A percentile compares a stretch with the other conserved stretches of the same genome.
Conservation (phyloP, 768 basidiomycete species). For the Mycena galopus region DNA sequence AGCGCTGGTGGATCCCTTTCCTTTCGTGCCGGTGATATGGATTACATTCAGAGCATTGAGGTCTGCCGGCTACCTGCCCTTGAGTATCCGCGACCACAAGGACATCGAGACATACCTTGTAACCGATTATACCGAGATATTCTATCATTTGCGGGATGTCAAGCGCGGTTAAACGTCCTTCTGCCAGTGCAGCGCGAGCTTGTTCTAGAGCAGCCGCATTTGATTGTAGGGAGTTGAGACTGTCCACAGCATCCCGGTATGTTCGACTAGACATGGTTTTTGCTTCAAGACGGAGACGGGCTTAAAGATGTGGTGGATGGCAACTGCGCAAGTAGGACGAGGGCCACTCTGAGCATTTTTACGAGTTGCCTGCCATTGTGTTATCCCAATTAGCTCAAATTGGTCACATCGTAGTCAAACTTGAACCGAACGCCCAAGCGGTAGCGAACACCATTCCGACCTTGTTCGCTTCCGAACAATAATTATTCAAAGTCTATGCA, state of each 20-base stretch:
- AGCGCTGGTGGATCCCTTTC: constrained; percentile 97
- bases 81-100: constrained; percentile 30
- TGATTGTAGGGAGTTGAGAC: constrained; percentile 86
- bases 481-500: too few relatives aligned
- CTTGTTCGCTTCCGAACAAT: too few relatives aligned
- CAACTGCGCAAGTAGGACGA: too few relatives aligned
- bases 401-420: too few relatives aligned
- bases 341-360: too few relatives aligned
- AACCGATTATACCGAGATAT: constrained; percentile 89
- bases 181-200: constrained; percentile 82
- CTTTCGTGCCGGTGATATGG: constrained; percentile 98
- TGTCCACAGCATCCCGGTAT: constrained; percentile 80
- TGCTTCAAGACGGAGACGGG: constrained; percentile 1
- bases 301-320: constrained; percentile 37
- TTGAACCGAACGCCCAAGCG: too few relatives aligned
- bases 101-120: constrained; percentile 67
- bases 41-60: constrained; percentile 92
- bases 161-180: constrained; percentile 65
- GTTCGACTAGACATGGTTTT: constrained; percentile 71
- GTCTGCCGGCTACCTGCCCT: constrained; percentile 72
- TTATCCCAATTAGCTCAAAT: too few relatives aligned
- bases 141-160: constrained; percentile 93
- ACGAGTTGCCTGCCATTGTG: too few relatives aligned
- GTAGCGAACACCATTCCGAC: too few relatives aligned
- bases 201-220: constrained; percentile 95